These are phyloP conservation scores for Adansonia grandidieri DNA, from an alignment of 441 rosid genomes.

Conservation along the genomic window DNA sequence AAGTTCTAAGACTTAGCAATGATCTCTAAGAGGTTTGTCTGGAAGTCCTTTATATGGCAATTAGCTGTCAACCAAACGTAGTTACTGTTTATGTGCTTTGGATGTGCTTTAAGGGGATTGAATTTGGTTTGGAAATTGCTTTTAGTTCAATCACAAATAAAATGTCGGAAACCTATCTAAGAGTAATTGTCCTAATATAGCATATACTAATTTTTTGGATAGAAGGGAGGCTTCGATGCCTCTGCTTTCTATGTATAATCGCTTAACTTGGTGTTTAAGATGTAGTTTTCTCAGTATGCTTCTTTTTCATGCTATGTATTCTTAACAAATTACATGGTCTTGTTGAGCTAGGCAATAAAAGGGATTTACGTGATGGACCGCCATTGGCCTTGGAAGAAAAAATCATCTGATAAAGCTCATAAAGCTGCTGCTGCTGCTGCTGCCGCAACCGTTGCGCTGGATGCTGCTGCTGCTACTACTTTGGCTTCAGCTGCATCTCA, in stretches of 20 bases:
- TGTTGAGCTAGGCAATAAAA: neutral
- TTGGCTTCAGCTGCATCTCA: conserved; percentile 50
- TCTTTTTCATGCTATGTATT: too few species aligned
- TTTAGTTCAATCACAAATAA: neutral
- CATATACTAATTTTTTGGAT: too few species aligned
- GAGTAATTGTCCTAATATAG: neutral
- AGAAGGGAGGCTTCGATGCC: neutral
- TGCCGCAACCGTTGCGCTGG: too few species aligned
- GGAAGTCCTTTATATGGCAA: neutral
- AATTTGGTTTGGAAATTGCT: neutral
- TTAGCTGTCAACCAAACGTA: neutral
- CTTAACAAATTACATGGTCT: neutral
- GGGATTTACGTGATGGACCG: conserved; percentile 65
- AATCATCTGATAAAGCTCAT: conserved; percentile 70
- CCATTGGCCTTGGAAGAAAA: conserved; percentile 99
- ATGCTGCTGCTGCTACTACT: conserved; percentile 22
- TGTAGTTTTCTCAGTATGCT: neutral
- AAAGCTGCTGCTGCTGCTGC: conserved; percentile 27
- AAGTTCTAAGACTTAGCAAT: neutral
- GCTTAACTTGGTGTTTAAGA: neutral
- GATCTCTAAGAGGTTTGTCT: too few species aligned
- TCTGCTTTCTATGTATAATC: neutral
- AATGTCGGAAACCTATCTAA: too few species aligned
- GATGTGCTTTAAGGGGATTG: neutral
- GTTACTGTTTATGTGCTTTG: neutral